Evolutionary conservation across 2,329 filamentous ascomycete genomes (phyloP), one percentile per base, ranked within the genome.

Genomic region (Xylogone sp.): DNA sequence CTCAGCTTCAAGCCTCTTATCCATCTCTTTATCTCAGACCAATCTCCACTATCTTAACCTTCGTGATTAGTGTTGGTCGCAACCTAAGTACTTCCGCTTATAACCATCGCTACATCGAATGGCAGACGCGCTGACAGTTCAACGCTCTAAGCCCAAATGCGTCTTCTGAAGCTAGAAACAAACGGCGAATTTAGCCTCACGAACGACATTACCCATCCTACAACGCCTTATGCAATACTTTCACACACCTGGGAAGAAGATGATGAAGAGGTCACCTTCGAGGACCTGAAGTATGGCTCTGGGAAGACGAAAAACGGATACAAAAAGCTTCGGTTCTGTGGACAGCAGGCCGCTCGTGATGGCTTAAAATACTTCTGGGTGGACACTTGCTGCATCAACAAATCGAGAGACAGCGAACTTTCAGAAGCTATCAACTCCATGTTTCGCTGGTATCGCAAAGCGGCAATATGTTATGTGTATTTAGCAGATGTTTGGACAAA

Each of bases 361-460:
- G 13, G 34, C 13, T 16, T 39, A 39, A 7, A 39, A 39, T 39
- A 39, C 34, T 39, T 39, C 34, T 58, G 54, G 56, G 50, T 58
- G 5, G 57, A 58, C 43, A 47, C 54, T 13, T 59, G 57, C 22
- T 58, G 57, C 44, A 58, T 59, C 43, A 51, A 58, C 45, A 59
- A 59, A 49, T 44, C 19, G 6, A 56, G 52, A 18, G 52, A 50
- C 20, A 51, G 52, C 43, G 42, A 56, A 44, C 53, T 53, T 10
- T 10, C 31, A 31, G 46, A 59, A 45, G 57, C 59, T 27, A 58
- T 62, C 42, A 62, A 58, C 39, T 61, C 56, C 16, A 61, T 61
- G 55, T 61, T 58, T 50, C 51, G 53, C 43, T 62, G 55, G 59
- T 62, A 62, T 39, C 42, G 42, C 9, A 24, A 48, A 45, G 44